These are phyloP conservation scores for Fallopia convolvulus DNA, from an alignment of 148 eudicot species.

Conservation along the genomic window DNA sequence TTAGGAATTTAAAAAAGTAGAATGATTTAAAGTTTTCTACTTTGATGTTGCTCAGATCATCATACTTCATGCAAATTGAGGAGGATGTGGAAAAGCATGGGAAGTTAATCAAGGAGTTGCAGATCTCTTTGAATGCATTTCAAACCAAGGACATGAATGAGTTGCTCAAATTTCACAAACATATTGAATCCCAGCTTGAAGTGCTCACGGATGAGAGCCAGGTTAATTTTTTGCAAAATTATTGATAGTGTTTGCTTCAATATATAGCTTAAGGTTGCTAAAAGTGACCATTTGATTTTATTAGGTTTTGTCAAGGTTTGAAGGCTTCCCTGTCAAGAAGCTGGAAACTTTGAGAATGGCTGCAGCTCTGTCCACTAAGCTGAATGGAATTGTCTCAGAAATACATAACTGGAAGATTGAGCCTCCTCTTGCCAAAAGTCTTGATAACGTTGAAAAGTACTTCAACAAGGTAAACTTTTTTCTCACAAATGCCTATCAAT, in stretches of 20 bases:
- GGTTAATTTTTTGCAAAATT: conserved; percentile 21
- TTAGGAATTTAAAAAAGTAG: neutral
- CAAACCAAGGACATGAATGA: conserved; percentile 85
- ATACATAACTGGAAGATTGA: conserved; percentile 76
- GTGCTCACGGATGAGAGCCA: conserved; percentile 91
- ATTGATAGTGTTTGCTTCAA: neutral
- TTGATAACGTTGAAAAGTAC: conserved; percentile 76
- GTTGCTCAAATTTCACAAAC: conserved; percentile 65
- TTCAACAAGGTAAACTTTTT: conserved; percentile 67
- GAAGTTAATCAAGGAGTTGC: conserved; percentile 53
- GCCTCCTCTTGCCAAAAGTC: conserved; percentile 53
- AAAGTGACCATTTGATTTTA: neutral
- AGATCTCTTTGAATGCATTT: conserved; percentile 40
- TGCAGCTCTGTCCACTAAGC: conserved; percentile 63
- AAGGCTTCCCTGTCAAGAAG: conserved; percentile 80
- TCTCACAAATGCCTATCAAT: neutral
- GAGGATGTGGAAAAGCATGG: conserved; percentile 75
- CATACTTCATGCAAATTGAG: conserved; percentile 88
- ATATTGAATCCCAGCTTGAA: conserved; percentile 81
- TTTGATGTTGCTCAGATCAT: conserved; percentile 39
- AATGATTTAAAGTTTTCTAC: neutral
- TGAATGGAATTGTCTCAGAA: conserved; percentile 47
- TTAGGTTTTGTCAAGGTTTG: conserved; percentile 80
- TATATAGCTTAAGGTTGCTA: neutral
- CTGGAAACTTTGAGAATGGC: conserved; percentile 90